A percentile compares a stretch with the other conserved stretches of the same genome.
These are phyloP conservation scores for Acer saccharum DNA, from an alignment of 345 rosid genomes.

Conservation along the genomic window DNA sequence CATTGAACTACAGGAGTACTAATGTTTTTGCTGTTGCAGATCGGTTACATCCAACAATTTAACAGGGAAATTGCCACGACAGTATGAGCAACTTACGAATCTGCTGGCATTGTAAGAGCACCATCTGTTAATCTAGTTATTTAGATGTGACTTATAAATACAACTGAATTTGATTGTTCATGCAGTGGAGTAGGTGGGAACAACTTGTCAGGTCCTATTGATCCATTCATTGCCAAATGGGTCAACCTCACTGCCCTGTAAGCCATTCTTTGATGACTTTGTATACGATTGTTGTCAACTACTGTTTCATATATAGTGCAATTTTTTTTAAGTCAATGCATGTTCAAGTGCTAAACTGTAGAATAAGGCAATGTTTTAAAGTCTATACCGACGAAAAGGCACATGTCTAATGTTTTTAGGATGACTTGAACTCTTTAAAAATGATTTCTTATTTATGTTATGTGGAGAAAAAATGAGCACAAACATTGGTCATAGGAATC, in stretches of 20 bases:
- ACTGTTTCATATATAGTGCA: too few relatives aligned
- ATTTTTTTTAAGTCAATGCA: too few relatives aligned
- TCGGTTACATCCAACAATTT: constrained; percentile 10
- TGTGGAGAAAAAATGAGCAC: neutral
- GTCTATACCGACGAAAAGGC: too few relatives aligned
- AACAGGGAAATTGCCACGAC: neutral
- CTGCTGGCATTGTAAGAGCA: neutral
- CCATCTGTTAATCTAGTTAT: neutral
- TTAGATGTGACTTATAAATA: neutral
- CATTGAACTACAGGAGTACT: neutral
- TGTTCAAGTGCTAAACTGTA: too few relatives aligned
- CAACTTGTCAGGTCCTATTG: constrained; percentile 9
- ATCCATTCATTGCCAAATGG: constrained; percentile 12
- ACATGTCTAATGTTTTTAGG: neutral
- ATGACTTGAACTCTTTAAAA: neutral
- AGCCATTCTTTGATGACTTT: neutral
- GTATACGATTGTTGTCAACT: too few relatives aligned
- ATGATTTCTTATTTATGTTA: neutral
- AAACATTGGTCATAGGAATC: neutral
- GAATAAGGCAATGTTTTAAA: too few relatives aligned
- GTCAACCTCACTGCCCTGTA: neutral
- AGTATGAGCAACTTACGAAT: neutral
- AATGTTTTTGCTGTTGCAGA: neutral
- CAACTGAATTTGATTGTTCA: neutral
- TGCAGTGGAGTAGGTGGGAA: constrained; percentile 18